These are phyloP conservation scores for Globisporangium nodosum DNA, from an alignment of 352 stramenopile genomes.

Conservation along the genomic window DNA sequence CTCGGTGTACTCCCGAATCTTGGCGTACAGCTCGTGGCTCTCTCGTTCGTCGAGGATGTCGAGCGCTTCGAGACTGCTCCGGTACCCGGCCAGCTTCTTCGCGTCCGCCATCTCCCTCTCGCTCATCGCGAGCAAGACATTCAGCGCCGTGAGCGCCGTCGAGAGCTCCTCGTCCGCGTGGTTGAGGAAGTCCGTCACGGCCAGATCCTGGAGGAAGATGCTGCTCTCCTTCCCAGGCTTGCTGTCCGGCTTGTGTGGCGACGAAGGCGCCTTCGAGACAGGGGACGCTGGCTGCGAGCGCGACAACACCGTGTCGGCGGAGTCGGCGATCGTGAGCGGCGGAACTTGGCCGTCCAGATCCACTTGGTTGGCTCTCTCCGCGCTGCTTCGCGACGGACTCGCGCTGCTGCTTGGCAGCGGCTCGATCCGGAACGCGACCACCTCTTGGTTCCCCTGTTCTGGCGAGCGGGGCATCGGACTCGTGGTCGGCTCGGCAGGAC, in stretches of 20 bases:
- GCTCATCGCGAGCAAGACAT: conserved; percentile 66
- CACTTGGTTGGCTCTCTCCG: conserved; percentile 4
- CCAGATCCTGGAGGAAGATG: conserved; percentile 55
- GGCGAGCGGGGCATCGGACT: conserved; percentile 1
- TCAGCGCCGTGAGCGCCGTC: conserved; percentile 69
- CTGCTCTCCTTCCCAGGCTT: conserved; percentile 28
- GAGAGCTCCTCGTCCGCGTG: conserved; percentile 74
- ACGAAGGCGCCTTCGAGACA: not conserved
- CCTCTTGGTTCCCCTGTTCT: conserved; percentile 4
- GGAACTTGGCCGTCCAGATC: not conserved
- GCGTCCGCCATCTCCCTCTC: conserved; percentile 43
- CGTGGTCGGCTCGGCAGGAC: not conserved
- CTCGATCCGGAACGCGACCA: conserved; percentile 19
- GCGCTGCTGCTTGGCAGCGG: conserved; percentile 2
- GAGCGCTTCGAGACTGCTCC: conserved; percentile 51
- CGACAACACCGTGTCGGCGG: not conserved
- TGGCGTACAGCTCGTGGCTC: conserved; percentile 43
- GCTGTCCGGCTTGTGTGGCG: not conserved
- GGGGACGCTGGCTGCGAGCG: not conserved
- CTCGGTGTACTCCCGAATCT: conserved; percentile 18
- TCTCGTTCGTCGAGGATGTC: conserved; percentile 66
- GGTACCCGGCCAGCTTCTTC: conserved; percentile 62
- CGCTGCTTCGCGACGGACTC: conserved; percentile 3
- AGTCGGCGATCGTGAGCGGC: no score
- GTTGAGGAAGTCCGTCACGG: conserved; percentile 61